Conservation (phyloP, 768 basidiomycete species). For the Tulasnella sp. region DNA sequence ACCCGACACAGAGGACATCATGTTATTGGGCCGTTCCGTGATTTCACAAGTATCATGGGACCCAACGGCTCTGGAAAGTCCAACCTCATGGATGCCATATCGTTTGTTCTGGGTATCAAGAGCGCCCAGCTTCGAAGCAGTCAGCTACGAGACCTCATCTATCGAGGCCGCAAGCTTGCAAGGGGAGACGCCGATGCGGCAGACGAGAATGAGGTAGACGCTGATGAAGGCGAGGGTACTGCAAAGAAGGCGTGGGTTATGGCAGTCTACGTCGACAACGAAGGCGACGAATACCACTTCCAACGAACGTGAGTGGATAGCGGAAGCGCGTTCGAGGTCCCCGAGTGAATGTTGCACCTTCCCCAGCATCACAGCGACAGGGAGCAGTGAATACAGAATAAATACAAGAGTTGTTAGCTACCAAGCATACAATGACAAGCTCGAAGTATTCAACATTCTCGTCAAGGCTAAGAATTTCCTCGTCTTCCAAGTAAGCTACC, state of each 20-base stretch:
- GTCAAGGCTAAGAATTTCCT: constrained; percentile 99
- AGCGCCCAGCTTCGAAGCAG: constrained; percentile 87
- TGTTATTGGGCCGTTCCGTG: constrained; percentile 81
- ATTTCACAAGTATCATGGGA: constrained; percentile 93
- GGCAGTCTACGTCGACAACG: constrained; percentile 74
- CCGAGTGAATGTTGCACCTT: background rate
- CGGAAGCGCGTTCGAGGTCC: background rate
- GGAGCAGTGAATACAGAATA: constrained; percentile 84
- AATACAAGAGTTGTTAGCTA: constrained; percentile 78
- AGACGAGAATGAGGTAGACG: constrained; percentile 42
- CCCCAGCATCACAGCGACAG: constrained; percentile 79
- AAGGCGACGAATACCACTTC: constrained; percentile 80
- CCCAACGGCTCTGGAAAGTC: constrained; percentile 99
- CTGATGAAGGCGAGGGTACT: constrained; percentile 63
- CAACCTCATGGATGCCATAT: constrained; percentile 99
- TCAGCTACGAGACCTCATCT: constrained; percentile 91
- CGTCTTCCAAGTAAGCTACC: constrained; percentile 63
- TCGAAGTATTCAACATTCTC: constrained; percentile 85
- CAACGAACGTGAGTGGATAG: constrained; percentile 70
- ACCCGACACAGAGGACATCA: constrained; percentile 55
- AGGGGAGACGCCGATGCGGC: constrained; percentile 34
- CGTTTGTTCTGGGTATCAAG: constrained; percentile 95
- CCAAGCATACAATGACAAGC: constrained; percentile 78
- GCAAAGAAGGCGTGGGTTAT: constrained; percentile 94
- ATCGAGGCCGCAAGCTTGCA: constrained; percentile 71